Conservation (phyloP, 768 basidiomycete genomes). For the Boletus reticulatus region DNA sequence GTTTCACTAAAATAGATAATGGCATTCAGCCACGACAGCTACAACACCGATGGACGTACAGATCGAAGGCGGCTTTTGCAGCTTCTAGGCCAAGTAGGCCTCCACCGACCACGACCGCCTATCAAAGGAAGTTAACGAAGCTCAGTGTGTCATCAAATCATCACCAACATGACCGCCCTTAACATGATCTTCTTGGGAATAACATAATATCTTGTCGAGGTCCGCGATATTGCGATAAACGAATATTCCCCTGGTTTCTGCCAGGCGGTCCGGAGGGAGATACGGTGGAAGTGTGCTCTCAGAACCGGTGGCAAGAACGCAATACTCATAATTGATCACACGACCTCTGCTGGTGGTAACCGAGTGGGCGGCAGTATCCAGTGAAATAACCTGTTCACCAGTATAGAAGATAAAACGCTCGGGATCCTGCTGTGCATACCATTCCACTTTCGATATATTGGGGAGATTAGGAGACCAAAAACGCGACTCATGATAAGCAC, state of each 20-base stretch:
- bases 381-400: conserved; percentile 44
- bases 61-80: conserved; percentile 68
- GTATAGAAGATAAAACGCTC: conserved; percentile 52
- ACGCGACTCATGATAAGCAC: neutral
- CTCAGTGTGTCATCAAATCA: neutral
- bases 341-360: conserved; percentile 47
- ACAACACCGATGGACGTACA: conserved; percentile 26
- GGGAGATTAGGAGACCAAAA: neutral
- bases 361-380: conserved; percentile 39
- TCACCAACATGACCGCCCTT: conserved; percentile 30
- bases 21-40: neutral
- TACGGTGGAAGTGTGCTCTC: conserved; percentile 61
- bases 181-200: conserved; percentile 45
- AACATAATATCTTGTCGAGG: conserved; percentile 60
- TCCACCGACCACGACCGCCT: conserved; percentile 54
- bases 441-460: conserved; percentile 37
- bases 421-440: conserved; percentile 60
- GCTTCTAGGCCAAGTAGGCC: conserved; percentile 73
- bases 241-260: conserved; percentile 53
- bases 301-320: conserved; percentile 70
- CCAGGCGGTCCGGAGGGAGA: conserved; percentile 39
- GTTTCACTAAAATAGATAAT: conserved; percentile 19
- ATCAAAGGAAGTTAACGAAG: neutral
- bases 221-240: conserved; percentile 74
- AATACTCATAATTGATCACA: conserved; percentile 54